phyloP scores from a whole-genome alignment of 805 yeast genomes.

The Wickerhamiella allomyrinae region DNA sequence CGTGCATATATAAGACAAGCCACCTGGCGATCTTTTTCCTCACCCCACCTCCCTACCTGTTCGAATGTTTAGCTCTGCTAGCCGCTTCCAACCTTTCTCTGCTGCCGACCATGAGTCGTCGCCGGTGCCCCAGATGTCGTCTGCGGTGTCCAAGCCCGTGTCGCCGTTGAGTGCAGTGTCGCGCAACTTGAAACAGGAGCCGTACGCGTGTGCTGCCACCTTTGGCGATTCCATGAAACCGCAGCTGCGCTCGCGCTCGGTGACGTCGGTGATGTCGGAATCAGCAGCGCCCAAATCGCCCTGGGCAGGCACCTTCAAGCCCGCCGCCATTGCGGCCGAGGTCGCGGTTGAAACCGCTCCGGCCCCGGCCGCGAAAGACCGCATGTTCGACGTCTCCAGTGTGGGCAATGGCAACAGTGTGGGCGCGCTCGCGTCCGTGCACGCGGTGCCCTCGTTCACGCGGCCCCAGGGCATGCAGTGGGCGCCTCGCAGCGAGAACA shows the following conservation, averaged over 20 bases:
- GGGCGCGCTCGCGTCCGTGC: no score
- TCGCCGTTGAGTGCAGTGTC: background rate
- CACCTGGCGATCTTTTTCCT: background rate
- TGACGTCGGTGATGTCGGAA: background rate
- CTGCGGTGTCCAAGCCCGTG: background rate
- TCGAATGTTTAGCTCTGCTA: background rate
- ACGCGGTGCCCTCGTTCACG: background rate
- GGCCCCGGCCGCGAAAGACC: no score
- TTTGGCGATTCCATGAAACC: background rate
- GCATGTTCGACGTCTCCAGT: no score
- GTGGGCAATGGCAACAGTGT: no score
- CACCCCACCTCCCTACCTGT: background rate
- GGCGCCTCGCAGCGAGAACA: background rate
- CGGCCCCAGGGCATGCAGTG: background rate
- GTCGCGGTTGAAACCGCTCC: no score
- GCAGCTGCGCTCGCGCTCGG: background rate
- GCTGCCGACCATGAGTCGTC: background rate
- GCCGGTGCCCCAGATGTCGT: background rate
- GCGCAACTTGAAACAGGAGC: background rate
- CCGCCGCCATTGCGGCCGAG: no score
- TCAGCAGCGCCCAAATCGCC: no score
- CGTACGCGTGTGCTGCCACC: background rate
- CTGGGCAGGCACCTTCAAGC: no score
- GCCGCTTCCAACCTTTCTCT: background rate
- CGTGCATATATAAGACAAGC: background rate